Evolutionary conservation across 495 filamentous ascomycete species (phyloP).

Genomic region (Coniosporium apollinis): DNA sequence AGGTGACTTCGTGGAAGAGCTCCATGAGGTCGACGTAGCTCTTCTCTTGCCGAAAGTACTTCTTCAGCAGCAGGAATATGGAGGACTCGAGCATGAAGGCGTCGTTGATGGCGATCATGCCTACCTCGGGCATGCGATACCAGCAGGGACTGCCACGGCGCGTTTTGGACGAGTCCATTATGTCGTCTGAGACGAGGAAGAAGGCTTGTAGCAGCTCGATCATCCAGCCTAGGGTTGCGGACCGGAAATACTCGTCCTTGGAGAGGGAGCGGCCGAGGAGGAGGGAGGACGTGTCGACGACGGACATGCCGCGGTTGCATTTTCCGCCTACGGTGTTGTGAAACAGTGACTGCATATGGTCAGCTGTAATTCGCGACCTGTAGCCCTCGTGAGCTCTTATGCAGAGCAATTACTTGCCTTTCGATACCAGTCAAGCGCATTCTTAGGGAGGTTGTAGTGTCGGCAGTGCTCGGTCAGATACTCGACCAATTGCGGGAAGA

Average conservation of each 20-base stretch:
- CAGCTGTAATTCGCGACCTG: no score
- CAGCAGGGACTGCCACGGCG: slow-evolving; percentile 88
- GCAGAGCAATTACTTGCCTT: slow-evolving; percentile 43
- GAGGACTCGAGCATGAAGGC: slow-evolving; percentile 84
- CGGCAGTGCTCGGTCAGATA: slow-evolving; percentile 59
- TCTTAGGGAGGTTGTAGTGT: slow-evolving; percentile 62
- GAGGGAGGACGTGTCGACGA: slow-evolving; percentile 72
- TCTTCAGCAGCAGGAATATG: slow-evolving; percentile 85
- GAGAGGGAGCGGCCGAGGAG: slow-evolving; percentile 57
- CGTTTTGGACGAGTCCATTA: slow-evolving; percentile 91
- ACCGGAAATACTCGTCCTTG: slow-evolving; percentile 65
- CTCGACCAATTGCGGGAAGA: slow-evolving; percentile 67
- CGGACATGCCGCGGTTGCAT: slow-evolving; percentile 96
- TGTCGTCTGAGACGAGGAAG: slow-evolving; percentile 97
- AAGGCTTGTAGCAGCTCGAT: slow-evolving; percentile 96
- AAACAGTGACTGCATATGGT: slow-evolving; percentile 34
- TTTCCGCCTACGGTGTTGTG: slow-evolving; percentile 87
- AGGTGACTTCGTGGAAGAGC: slow-evolving; percentile 86
- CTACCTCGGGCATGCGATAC: slow-evolving; percentile 76
- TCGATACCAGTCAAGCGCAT: slow-evolving; percentile 76
- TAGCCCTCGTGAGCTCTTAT: no score
- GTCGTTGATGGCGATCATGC: slow-evolving; percentile 95
- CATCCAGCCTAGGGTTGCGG: slow-evolving; percentile 84
- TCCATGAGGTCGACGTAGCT: slow-evolving; percentile 81
- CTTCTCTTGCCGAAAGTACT: slow-evolving; percentile 73